These are phyloP conservation scores for Fusarium cicatricum DNA, from an alignment of 2,329 filamentous ascomycete genomes.

Conservation along the genomic window DNA sequence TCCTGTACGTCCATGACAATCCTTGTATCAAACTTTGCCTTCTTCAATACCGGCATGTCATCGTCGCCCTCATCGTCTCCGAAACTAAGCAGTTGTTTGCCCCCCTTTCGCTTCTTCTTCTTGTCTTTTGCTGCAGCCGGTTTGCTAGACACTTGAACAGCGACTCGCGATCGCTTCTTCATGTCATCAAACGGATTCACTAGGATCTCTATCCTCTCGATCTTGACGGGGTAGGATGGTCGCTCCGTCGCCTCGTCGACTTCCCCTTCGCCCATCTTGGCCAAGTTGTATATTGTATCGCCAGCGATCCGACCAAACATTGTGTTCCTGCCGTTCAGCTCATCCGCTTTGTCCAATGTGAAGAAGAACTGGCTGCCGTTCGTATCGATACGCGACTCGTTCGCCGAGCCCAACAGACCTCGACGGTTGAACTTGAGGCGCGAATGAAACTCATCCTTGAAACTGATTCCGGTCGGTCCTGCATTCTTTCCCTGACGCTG, in stretches of 20 bases:
- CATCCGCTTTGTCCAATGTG: slow-evolving; percentile 83
- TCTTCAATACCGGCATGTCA: slow-evolving; percentile 70
- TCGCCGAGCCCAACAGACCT: slow-evolving; percentile 95
- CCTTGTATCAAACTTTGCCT: slow-evolving; percentile 80
- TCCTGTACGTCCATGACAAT: slow-evolving; percentile 68
- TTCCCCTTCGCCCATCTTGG: slow-evolving; percentile 92
- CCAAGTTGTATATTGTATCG: slow-evolving; percentile 94
- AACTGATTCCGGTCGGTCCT: slow-evolving; percentile 65
- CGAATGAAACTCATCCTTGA: slow-evolving; percentile 89
- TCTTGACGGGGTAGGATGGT: slow-evolving; percentile 84
- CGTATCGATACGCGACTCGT: slow-evolving; percentile 77
- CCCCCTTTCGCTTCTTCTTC: slow-evolving; percentile 76
- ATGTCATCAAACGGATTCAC: slow-evolving; percentile 86
- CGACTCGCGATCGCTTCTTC: slow-evolving; percentile 71
- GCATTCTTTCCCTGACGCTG: slow-evolving; percentile 69
- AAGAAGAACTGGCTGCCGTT: slow-evolving; percentile 99
- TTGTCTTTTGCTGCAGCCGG: slow-evolving; percentile 58
- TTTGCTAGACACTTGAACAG: slow-evolving; percentile 55
- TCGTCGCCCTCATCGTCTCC: slow-evolving; percentile 71
- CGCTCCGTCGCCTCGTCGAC: slow-evolving; percentile 80
- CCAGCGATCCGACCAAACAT: slow-evolving; percentile 92
- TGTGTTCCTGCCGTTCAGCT: slow-evolving; percentile 90
- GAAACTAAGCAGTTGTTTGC: slow-evolving; percentile 82
- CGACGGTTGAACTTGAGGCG: slow-evolving; percentile 91
- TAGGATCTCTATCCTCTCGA: slow-evolving; percentile 77